phyloP scores from a whole-genome alignment of 305 asterid genomes.

The Fraxinus greggii region DNA sequence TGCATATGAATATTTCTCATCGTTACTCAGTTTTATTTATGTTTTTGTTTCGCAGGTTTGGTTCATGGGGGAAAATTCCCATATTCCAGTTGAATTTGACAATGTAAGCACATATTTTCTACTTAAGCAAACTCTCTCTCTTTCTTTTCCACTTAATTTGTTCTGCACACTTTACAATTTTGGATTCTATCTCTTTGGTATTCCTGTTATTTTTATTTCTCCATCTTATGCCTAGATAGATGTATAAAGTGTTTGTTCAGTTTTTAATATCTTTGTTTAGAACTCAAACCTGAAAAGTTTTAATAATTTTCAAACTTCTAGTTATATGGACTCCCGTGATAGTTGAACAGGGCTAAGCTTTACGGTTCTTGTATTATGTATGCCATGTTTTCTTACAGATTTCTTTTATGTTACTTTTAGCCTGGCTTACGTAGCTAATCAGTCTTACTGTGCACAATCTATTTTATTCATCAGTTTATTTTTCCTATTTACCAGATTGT shows the following conservation, averaged over 20 bases:
- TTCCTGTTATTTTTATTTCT: not conserved
- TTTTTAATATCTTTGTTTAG: not conserved
- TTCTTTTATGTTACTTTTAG: not conserved
- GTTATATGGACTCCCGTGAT: not conserved
- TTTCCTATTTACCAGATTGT: conserved; percentile 59
- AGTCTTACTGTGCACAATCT: not conserved
- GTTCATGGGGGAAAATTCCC: conserved; percentile 98
- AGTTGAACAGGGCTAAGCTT: not conserved
- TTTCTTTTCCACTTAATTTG: not conserved
- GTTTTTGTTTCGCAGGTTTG: conserved; percentile 59
- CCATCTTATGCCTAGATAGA: not conserved
- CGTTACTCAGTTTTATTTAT: not conserved
- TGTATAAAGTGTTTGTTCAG: not conserved
- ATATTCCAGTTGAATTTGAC: conserved; percentile 90
- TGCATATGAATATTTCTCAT: not conserved
- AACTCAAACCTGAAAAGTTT: not conserved
- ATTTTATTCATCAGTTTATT: not conserved
- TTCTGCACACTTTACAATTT: not conserved
- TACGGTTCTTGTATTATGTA: not conserved
- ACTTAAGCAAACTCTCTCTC: not conserved
- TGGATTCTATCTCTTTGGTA: not conserved
- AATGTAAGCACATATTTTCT: conserved; percentile 55
- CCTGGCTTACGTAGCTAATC: not conserved
- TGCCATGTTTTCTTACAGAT: not conserved
- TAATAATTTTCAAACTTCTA: not conserved